Conservation (phyloP, 331 rosid genomes). For the Rosa hybrid region DNA sequence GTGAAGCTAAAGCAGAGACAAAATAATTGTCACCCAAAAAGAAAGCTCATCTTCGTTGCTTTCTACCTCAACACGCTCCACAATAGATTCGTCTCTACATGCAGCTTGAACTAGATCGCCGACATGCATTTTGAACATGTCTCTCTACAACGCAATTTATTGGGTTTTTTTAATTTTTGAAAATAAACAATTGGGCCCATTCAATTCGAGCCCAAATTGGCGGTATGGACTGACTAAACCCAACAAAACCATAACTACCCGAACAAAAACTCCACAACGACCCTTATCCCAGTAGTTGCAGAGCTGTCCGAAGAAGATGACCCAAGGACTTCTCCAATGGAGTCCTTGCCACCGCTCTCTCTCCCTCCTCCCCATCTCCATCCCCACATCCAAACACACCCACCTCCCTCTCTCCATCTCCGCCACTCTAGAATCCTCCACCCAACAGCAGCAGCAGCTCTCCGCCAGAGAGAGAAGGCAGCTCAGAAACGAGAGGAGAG, state of each 20-base stretch:
- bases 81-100: no score
- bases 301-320: constrained; percentile 37
- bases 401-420: constrained; percentile 40
- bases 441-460: constrained; percentile 33
- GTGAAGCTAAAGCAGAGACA: no score
- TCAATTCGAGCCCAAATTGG: no score
- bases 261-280: neutral
- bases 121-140: no score
- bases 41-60: no score
- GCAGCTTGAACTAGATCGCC: no score
- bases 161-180: no score
- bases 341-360: constrained; percentile 43
- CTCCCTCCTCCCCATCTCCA: constrained; percentile 25
- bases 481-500: constrained; percentile 71
- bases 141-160: no score
- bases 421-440: constrained; percentile 44
- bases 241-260: neutral
- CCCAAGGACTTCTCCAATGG: constrained; percentile 52
- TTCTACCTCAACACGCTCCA: no score
- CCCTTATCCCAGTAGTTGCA: neutral
- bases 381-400: constrained; percentile 17
- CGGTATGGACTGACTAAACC: neutral
- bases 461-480: constrained; percentile 66
- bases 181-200: no score
- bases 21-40: no score